Percentiles rank a stretch among this genome's conserved stretches.
These are phyloP conservation scores for Pedinophyceae sp. DNA, from an alignment of 139 green algal species.

Conservation along the genomic window DNA sequence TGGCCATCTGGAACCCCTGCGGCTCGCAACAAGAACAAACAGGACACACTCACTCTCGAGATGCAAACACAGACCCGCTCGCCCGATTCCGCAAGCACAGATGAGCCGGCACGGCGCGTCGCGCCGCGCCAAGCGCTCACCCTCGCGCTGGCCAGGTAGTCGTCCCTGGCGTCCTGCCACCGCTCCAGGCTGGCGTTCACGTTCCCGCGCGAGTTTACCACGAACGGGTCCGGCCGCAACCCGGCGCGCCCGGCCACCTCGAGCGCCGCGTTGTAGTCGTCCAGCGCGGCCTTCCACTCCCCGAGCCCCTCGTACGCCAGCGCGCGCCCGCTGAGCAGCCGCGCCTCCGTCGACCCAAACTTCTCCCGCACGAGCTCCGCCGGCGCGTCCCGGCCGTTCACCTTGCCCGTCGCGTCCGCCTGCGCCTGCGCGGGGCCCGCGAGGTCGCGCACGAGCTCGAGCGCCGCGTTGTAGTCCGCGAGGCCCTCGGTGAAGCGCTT, in stretches of 20 bases:
- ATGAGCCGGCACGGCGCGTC: no score
- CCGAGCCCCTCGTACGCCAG: neutral
- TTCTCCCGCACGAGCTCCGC: no score
- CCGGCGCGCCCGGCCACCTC: neutral
- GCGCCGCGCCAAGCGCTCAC: no score
- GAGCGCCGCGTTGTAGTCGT: neutral
- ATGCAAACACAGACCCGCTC: no score
- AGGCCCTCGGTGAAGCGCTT: neutral
- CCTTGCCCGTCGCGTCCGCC: neutral
- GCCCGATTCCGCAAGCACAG: no score
- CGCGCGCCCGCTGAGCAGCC: neutral
- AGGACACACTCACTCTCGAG: no score
- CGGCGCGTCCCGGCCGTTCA: no score
- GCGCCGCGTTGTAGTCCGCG: neutral
- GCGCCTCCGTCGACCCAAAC: no score
- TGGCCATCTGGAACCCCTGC: neutral
- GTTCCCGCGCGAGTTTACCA: neutral
- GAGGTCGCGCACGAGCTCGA: neutral
- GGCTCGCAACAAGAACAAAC: no score
- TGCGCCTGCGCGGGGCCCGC: neutral
- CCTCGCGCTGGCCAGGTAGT: neutral
- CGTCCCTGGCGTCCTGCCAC: neutral
- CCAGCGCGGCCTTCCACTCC: neutral
- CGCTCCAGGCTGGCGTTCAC: neutral
- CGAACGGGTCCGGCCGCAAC: neutral